Conservation (phyloP, 2,329 filamentous ascomycete species). For the Trichoderma asperellum region DNA sequence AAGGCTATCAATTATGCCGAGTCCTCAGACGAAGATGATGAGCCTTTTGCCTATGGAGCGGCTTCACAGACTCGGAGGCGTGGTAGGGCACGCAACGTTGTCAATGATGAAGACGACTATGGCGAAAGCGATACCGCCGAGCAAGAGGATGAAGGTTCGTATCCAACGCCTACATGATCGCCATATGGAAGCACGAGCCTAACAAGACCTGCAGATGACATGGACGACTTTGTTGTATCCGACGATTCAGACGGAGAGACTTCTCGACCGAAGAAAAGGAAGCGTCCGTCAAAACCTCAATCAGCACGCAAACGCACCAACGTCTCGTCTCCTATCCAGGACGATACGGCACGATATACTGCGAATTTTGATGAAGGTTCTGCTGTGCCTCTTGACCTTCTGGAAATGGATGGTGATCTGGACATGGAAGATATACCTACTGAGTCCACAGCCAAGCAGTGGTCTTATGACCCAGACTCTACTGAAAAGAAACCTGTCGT, state of each 20-base stretch:
- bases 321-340: slow-evolving; percentile 47
- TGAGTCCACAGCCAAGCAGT: slow-evolving; percentile 78
- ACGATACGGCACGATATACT: slow-evolving; percentile 47
- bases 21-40: slow-evolving; percentile 79
- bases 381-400: too few relatives aligned
- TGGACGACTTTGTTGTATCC: slow-evolving; percentile 85
- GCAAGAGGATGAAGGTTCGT: slow-evolving; percentile 63
- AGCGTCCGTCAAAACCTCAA: slow-evolving; percentile 61
- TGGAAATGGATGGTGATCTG: slow-evolving; percentile 40
- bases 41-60: slow-evolving; percentile 62
- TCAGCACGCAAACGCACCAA: slow-evolving; percentile 66
- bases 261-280: slow-evolving; percentile 70
- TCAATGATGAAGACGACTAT: slow-evolving; percentile 70
- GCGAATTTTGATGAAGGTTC: slow-evolving; percentile 39
- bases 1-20: slow-evolving; percentile 79
- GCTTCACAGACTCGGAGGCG: slow-evolving; percentile 46
- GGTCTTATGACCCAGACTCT: slow-evolving; percentile 66
- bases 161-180: too few relatives aligned
- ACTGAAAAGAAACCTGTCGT: slow-evolving; percentile 44
- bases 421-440: slow-evolving; percentile 58
- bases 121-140: slow-evolving; percentile 65
- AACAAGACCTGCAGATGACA: slow-evolving; percentile 57
- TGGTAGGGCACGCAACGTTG: slow-evolving; percentile 58
- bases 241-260: slow-evolving; percentile 77
- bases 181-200: not conserved